phyloP scores from a whole-genome alignment of 805 yeast species.

The Sugiyamaella floridensis region DNA sequence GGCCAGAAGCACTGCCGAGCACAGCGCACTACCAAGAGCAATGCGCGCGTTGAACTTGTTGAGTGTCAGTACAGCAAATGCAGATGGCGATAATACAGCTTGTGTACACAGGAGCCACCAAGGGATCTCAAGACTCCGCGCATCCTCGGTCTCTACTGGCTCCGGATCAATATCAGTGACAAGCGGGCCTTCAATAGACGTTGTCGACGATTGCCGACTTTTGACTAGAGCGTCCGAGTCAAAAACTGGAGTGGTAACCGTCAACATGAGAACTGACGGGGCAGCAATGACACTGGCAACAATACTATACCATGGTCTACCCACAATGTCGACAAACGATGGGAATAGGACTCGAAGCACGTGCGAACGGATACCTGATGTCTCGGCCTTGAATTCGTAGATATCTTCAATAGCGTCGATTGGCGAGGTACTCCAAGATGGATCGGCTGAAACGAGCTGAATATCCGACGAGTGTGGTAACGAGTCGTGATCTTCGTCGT shows the following conservation, averaged over 20 bases:
- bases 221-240: slow-evolving; percentile 16
- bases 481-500: not conserved
- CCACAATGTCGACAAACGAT: slow-evolving; percentile 20
- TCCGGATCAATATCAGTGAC: not conserved
- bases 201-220: not conserved
- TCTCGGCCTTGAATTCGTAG: not conserved
- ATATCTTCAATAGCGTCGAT: not conserved
- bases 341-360: slow-evolving; percentile 25
- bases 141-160: not conserved
- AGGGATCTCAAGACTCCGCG: not conserved
- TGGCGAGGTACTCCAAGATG: not conserved
- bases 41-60: not conserved
- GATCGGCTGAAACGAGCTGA: not conserved
- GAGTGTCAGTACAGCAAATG: slow-evolving; percentile 20
- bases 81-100: slow-evolving; percentile 27
- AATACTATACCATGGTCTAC: slow-evolving; percentile 22
- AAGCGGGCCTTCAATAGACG: not conserved
- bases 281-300: slow-evolving; percentile 26
- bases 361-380: not conserved
- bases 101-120: slow-evolving; percentile 27
- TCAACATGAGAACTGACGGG: slow-evolving; percentile 28
- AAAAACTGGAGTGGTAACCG: slow-evolving; percentile 29
- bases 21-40: not conserved
- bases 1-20: not conserved
- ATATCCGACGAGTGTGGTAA: not conserved